Conservation (phyloP, 192 early-diverging fungal genomes). For the Backusella liffmaniae region DNA sequence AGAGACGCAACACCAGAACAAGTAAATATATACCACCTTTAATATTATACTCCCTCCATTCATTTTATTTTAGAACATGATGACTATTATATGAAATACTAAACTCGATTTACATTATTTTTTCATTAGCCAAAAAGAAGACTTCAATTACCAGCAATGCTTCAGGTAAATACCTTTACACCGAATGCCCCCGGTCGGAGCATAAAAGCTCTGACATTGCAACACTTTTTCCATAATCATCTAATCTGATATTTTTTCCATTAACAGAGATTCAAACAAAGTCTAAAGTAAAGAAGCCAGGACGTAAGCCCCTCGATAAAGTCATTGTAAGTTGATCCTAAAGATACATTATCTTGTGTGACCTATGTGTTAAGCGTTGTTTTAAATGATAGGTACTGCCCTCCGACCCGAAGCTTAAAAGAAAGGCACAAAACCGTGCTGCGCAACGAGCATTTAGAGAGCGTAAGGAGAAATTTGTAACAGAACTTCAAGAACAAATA, state of each 20-base stretch:
- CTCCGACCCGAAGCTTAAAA: constrained; percentile 24
- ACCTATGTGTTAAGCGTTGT: neutral
- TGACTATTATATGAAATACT: neutral
- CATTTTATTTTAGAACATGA: neutral
- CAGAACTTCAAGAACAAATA: constrained; percentile 77
- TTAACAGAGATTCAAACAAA: neutral
- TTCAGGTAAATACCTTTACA: constrained; percentile 2
- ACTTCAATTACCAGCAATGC: constrained; percentile 8
- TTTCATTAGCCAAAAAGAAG: neutral
- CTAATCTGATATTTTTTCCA: neutral
- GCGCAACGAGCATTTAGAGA: constrained; percentile 78
- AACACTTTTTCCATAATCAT: neutral
- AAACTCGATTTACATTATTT: neutral
- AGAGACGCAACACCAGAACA: constrained; percentile 1
- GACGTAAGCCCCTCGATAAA: constrained; percentile 9
- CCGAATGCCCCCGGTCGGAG: constrained; percentile 10
- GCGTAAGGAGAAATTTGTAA: constrained; percentile 79
- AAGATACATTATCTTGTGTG: constrained; percentile 1
- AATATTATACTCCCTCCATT: neutral
- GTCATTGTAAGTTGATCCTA: constrained; percentile 6
- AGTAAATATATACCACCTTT: neutral
- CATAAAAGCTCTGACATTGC: neutral
- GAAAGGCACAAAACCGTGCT: constrained; percentile 40
- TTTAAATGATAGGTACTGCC: constrained; percentile 9
- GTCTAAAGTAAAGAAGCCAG: constrained; percentile 6